Evolutionary conservation across 371 early-diverging fungal species (phyloP).

Genomic region (Mucor irregularis): DNA sequence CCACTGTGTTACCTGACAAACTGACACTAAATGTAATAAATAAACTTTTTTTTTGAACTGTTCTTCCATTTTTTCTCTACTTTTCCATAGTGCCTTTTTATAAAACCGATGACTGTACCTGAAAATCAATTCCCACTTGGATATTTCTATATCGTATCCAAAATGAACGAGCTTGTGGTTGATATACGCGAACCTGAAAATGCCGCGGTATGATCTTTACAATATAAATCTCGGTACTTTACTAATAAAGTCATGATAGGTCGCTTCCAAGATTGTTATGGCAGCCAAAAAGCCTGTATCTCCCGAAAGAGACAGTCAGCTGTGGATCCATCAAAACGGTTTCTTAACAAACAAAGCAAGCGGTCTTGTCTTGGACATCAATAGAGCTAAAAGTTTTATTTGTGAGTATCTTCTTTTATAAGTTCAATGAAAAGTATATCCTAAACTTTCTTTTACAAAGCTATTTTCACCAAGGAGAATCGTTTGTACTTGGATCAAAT

Average conservation of each 20-base stretch:
- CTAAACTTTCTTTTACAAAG: constrained; percentile 8
- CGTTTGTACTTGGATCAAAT: constrained; percentile 41
- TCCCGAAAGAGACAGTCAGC: constrained; percentile 41
- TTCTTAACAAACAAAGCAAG: constrained; percentile 44
- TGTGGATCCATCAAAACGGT: constrained; percentile 48
- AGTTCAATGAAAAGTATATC: background rate
- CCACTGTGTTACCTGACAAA: no score
- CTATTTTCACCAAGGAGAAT: constrained; percentile 41
- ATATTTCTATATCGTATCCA: constrained; percentile 39
- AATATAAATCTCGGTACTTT: background rate
- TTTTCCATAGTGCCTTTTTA: no score
- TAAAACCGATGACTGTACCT: constrained; percentile 28
- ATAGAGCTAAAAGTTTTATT: constrained; percentile 36
- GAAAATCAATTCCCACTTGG: constrained; percentile 42
- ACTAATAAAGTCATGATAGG: constrained; percentile 5
- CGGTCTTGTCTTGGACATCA: constrained; percentile 41
- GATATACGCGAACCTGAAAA: constrained; percentile 26
- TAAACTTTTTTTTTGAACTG: no score
- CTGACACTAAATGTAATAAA: no score
- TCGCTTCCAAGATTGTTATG: constrained; percentile 36
- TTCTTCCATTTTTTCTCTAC: no score
- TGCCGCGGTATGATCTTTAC: constrained; percentile 10
- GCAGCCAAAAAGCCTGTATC: constrained; percentile 29
- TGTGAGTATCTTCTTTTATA: constrained; percentile 18
- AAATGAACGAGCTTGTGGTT: constrained; percentile 34